phyloP scores from a whole-genome alignment of 768 basidiomycete species.

The Phlebiopsis flavidoalba region DNA sequence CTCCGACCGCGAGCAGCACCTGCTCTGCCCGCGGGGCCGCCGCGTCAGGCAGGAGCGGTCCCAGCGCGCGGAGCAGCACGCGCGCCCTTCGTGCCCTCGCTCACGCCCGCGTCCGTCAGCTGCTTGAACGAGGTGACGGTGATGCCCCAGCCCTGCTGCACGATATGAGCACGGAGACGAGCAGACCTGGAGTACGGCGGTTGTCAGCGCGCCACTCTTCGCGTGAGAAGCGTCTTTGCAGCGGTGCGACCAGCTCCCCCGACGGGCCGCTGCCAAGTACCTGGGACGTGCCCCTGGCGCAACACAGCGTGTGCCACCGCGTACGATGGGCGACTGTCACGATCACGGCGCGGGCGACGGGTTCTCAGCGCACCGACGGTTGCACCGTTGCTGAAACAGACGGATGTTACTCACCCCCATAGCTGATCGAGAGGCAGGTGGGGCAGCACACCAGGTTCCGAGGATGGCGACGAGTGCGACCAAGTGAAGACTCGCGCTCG shows the following conservation, averaged over 20 bases:
- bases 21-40: constrained; percentile 55
- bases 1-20: too few species aligned
- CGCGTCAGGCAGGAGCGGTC: not conserved
- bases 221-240: not conserved
- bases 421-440: constrained; percentile 88
- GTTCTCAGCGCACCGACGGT: not conserved
- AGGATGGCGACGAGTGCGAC: constrained; percentile 92
- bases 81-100: constrained; percentile 40
- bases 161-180: constrained; percentile 90
- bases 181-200: constrained; percentile 39
- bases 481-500: too few species aligned
- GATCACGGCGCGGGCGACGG: not conserved
- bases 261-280: too few species aligned
- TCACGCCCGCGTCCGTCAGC: constrained; percentile 79
- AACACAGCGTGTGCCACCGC: not conserved
- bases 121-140: constrained; percentile 71
- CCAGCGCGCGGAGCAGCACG: not conserved
- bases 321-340: too few species aligned
- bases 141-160: constrained; percentile 69
- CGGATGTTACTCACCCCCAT: constrained; percentile 58
- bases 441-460: constrained; percentile 82
- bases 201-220: not conserved
- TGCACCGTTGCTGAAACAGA: not conserved
- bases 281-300: not conserved
- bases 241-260: not conserved